These are phyloP conservation scores for Nepenthes mirabilis DNA, from an alignment of 148 eudicot genomes.

Conservation along the genomic window DNA sequence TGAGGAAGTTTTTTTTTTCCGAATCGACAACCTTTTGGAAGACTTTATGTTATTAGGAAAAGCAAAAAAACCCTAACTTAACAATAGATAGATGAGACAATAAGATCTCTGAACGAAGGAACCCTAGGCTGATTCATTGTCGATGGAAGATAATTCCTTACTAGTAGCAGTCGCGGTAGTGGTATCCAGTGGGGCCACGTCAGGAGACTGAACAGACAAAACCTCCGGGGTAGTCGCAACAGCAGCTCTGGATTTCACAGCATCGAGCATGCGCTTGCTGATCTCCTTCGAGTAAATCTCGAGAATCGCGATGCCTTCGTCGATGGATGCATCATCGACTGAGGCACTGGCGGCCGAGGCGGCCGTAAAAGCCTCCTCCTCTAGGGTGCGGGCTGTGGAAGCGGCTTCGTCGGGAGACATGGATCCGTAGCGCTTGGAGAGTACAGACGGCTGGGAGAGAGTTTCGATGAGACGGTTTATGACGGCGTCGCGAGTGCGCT, in stretches of 20 bases:
- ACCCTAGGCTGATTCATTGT: conserved; percentile 20
- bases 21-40: no score
- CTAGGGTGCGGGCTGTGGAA: conserved; percentile 40
- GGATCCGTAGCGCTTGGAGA: conserved; percentile 84
- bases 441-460: conserved; percentile 55
- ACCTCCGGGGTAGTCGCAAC: conserved; percentile 7
- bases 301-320: conserved; percentile 69
- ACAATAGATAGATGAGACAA: neutral
- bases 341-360: conserved; percentile 4
- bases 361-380: conserved; percentile 55
- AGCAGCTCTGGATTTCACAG: conserved; percentile 50
- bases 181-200: neutral
- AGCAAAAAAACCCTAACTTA: neutral
- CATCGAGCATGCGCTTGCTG: conserved; percentile 59
- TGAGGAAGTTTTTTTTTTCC: no score
- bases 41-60: neutral
- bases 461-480: conserved; percentile 61
- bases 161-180: conserved; percentile 4
- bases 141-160: conserved; percentile 21
- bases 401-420: conserved; percentile 47
- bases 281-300: conserved; percentile 84
- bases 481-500: conserved; percentile 86
- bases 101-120: neutral
- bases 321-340: conserved; percentile 26
- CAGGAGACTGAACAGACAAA: conserved; percentile 2